Base-by-base conservation (phyloP, 2,329 filamentous ascomycete genomes). In the Lasiodiplodia citricola region DNA sequence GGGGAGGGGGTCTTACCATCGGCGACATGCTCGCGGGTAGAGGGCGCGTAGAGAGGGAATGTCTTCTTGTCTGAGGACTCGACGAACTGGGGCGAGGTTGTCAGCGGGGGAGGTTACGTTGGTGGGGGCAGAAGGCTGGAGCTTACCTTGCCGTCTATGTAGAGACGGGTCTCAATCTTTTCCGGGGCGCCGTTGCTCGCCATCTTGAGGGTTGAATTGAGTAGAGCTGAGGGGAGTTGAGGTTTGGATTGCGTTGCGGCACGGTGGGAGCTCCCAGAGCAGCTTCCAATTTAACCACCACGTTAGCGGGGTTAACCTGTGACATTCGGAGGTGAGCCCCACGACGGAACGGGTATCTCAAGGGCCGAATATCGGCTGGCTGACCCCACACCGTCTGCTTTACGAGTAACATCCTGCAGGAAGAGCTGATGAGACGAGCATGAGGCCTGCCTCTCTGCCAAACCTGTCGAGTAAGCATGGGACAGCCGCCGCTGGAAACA, bases 11-110 rank as follows among this genome's bases (percentile, higher is more conserved):
- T n/a, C 37, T 14, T 70, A 75, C 75, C 74, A 70, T 74, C 75
- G 18, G 75, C 75, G 18, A 76, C 71, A 13, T 71, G 56, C 31
- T 74, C 73, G 6, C 75, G 73, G 1, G 75, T 77, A 44, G 75
- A 72, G 18, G 75, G 75, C 16, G 74, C 76, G 67, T 71, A 73
- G 8, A 77, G 69, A 35, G 74, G 71, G 55, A 77, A 77, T 7
- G 73, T 73, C 16, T 69, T 73, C 3, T 74, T 72, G 69, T 76
- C 75, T 47, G 74, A 75, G 13, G 75, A 75, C 2, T 73, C 68
- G 14, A 75, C 74, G 25, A 76, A 72, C 68, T 77, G 71, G 63
- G 73, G 74, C 54, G 73, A 74, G 74, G 11, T 7, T 2, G 5
- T 50, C 3, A 52, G 41, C 16, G 10, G 16, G 23, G n/a, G 6